Evolutionary conservation across 257 asterid genomes (phyloP).

Genomic region (Schizonepeta tenuifolia): DNA sequence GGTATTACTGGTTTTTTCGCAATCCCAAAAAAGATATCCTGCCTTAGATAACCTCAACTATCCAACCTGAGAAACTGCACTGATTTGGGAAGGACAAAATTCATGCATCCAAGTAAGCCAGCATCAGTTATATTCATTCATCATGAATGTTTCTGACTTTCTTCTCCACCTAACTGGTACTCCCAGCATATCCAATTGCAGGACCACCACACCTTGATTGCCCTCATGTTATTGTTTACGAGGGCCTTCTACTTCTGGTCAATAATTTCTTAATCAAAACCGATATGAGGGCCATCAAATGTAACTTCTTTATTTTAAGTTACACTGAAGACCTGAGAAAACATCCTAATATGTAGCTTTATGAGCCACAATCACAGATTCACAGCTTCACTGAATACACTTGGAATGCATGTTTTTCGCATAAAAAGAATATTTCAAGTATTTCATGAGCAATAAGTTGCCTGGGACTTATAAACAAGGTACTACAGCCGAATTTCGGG

Average conservation of each 20-base stretch:
- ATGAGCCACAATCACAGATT: background rate
- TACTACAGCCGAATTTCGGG: no score
- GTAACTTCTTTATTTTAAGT: no score
- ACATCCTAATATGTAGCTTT: background rate
- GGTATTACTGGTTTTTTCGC: background rate
- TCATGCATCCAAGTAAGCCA: no score
- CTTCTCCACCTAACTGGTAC: constrained; percentile 6
- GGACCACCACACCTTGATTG: background rate
- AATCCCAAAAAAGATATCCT: constrained; percentile 4
- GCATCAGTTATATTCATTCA: no score
- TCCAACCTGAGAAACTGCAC: no score
- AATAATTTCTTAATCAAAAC: no score
- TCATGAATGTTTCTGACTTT: background rate
- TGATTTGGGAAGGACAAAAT: no score
- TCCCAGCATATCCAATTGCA: background rate
- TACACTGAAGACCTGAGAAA: background rate
- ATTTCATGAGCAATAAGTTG: background rate
- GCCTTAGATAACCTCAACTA: background rate
- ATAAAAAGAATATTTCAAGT: background rate
- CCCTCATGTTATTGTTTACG: background rate
- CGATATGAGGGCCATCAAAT: background rate
- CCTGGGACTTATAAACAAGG: background rate
- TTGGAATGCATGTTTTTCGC: background rate
- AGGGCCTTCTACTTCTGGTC: background rate
- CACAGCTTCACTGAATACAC: background rate